phyloP scores from a whole-genome alignment of 306 rosid species.

The Parietaria judaica region DNA sequence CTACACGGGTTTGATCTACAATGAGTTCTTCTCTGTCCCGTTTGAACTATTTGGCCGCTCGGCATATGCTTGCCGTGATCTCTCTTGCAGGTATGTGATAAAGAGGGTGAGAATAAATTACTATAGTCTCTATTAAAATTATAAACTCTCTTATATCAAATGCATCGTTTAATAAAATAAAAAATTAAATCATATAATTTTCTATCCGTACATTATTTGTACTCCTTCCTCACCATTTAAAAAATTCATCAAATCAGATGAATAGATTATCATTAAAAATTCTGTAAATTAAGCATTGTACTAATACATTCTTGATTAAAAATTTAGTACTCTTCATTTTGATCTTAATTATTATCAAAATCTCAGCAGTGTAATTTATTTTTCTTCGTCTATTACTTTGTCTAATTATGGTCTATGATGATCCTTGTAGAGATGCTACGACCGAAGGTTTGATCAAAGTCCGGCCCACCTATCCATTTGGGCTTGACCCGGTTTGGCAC shows the following conservation, averaged over 20 bases:
- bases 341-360: too few species aligned
- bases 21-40: constrained; percentile 92
- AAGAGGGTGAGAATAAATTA: constrained; percentile 8
- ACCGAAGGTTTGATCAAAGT: constrained; percentile 75
- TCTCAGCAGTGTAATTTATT: constrained; percentile 4
- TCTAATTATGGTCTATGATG: not conserved
- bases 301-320: too few species aligned
- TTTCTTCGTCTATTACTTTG: not conserved
- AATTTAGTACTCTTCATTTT: too few species aligned
- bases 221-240: not conserved
- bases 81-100: constrained; percentile 65
- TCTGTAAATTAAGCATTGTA: too few species aligned
- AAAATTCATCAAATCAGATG: not conserved
- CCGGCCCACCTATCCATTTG: constrained; percentile 82
- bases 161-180: too few species aligned
- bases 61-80: constrained; percentile 82
- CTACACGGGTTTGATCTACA: constrained; percentile 90
- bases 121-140: not conserved
- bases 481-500: constrained; percentile 97
- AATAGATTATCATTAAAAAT: too few species aligned
- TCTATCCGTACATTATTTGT: too few species aligned
- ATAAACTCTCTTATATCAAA: too few species aligned
- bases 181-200: too few species aligned
- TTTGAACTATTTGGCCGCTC: constrained; percentile 79
- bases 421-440: constrained; percentile 58